Evolutionary conservation across 2,329 filamentous ascomycete species (phyloP).

Genomic region (Paracamarosporium sp.): DNA sequence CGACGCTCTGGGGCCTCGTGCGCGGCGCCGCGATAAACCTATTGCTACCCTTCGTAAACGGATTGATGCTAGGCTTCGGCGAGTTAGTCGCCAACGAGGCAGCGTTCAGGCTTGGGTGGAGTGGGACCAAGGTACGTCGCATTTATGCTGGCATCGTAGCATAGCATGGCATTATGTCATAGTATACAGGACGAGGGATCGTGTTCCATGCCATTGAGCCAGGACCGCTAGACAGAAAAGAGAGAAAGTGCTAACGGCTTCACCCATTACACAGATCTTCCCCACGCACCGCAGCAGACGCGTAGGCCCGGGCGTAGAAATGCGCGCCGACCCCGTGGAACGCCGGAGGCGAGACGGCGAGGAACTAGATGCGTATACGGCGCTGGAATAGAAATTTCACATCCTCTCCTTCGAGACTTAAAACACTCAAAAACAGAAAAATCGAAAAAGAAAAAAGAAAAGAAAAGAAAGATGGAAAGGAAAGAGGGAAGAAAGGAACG

Average conservation of each 20-base stretch:
- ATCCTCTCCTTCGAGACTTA: too few relatives aligned
- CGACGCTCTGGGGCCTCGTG: conserved; percentile 83
- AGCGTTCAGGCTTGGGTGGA: conserved; percentile 92
- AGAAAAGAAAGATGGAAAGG: too few relatives aligned
- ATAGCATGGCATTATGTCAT: too few relatives aligned
- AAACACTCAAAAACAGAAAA: too few relatives aligned
- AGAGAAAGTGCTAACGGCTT: too few relatives aligned
- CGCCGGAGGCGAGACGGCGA: conserved; percentile 58
- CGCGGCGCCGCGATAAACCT: conserved; percentile 94
- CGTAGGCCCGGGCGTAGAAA: conserved; percentile 83
- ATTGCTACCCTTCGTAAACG: conserved; percentile 94
- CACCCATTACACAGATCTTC: conserved; percentile 64
- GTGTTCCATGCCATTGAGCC: too few relatives aligned
- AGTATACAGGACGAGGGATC: too few relatives aligned
- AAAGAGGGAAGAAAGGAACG: neutral
- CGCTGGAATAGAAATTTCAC: conserved; percentile 63
- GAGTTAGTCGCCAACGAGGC: conserved; percentile 96
- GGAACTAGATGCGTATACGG: conserved; percentile 70
- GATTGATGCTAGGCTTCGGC: conserved; percentile 96
- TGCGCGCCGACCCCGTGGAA: conserved; percentile 70
- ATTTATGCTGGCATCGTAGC: conserved; percentile 1
- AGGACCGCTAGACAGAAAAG: too few relatives aligned
- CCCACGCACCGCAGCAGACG: conserved; percentile 65
- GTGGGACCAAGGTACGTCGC: conserved; percentile 86
- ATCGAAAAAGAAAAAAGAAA: too few relatives aligned